Conservation (phyloP, 2,329 filamentous ascomycete species). For the Clathrospora elynae region DNA sequence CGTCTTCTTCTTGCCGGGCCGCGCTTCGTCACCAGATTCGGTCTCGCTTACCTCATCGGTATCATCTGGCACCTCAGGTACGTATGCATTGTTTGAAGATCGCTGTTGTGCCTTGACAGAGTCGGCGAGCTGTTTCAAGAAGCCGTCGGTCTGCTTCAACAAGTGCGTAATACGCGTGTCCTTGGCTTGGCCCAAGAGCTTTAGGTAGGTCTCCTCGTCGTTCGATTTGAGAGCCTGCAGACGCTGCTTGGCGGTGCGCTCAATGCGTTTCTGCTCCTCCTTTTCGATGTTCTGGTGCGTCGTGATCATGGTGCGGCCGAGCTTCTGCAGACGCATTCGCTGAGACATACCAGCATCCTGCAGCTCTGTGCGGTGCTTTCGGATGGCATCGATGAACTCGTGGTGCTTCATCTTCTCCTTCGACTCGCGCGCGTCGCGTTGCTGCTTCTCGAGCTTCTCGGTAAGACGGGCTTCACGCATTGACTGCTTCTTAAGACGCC, state of each 20-base stretch:
- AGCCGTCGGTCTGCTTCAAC: constrained; percentile 94
- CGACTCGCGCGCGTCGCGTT: constrained; percentile 91
- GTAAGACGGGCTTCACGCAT: constrained; percentile 94
- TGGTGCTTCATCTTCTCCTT: constrained; percentile 97
- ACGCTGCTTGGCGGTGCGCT: constrained; percentile 98
- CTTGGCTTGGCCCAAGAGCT: constrained; percentile 96
- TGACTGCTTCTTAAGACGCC: constrained; percentile 96
- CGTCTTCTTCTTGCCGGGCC: constrained; percentile 74
- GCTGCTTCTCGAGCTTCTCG: constrained; percentile 98
- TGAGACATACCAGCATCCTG: constrained; percentile 69
- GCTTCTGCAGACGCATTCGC: constrained; percentile 77
- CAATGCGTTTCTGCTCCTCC: constrained; percentile 97
- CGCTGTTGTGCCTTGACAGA: constrained; percentile 95
- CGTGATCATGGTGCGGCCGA: constrained; percentile 84
- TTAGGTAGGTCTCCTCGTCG: constrained; percentile 98
- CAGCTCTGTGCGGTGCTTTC: constrained; percentile 80
- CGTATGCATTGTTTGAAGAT: constrained; percentile 77
- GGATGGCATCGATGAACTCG: constrained; percentile 87
- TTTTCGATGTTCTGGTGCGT: constrained; percentile 98
- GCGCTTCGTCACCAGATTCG: constrained; percentile 68
- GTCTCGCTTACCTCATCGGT: constrained; percentile 57
- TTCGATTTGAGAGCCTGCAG: constrained; percentile 97
- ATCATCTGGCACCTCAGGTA: too few species aligned
- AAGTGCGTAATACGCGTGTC: constrained; percentile 98
- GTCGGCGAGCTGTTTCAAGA: constrained; percentile 91